Percentiles rank a stretch among this genome's conserved stretches.
Evolutionary conservation across 257 asterid genomes (phyloP).

Genomic region (Solanum bukasovii): DNA sequence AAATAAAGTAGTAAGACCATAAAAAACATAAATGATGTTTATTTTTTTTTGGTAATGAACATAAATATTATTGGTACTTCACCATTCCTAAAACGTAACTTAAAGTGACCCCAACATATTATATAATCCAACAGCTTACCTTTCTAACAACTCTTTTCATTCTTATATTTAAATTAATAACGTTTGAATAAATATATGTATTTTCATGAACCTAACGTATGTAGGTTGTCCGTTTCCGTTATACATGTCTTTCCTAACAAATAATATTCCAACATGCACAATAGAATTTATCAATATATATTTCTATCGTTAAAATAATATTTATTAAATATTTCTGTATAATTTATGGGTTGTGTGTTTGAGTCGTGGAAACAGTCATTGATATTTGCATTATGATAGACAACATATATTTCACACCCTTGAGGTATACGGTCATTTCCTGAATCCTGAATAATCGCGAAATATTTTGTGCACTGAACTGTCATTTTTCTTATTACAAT

Average conservation of each 20-base stretch:
- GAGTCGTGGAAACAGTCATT: fast-evolving
- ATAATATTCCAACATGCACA: background rate
- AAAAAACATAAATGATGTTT: background rate
- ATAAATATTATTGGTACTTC: background rate
- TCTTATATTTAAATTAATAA: background rate
- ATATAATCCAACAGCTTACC: background rate
- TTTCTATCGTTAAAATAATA: background rate
- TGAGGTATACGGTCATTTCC: too few relatives aligned
- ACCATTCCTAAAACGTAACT: background rate
- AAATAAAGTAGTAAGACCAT: background rate
- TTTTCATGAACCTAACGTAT: background rate
- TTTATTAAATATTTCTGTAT: background rate
- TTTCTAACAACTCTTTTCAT: background rate
- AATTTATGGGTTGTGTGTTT: fast-evolving
- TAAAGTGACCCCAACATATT: background rate
- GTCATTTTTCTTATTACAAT: background rate
- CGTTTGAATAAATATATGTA: background rate
- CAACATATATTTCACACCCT: too few relatives aligned
- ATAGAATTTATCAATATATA: background rate
- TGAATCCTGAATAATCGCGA: background rate
- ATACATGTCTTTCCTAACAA: background rate
- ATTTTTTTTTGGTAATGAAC: background rate
- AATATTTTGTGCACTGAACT: fast-evolving
- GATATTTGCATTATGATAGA: background rate
- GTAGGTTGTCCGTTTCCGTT: background rate